phyloP scores from a whole-genome alignment of 2,329 filamentous ascomycete genomes.

The Shiraia sp. region DNA sequence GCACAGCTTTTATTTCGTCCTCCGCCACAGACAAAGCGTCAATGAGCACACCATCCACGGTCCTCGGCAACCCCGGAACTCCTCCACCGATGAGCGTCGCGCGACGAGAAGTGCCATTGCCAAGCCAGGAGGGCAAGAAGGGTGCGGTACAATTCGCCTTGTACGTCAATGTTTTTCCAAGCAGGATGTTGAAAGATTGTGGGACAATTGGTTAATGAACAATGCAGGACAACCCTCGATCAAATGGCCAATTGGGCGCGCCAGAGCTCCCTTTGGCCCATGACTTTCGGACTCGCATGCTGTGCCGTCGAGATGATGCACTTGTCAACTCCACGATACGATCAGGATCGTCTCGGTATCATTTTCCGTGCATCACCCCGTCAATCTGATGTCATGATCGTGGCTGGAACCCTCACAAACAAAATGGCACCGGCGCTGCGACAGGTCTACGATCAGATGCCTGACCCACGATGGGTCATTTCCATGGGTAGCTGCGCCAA shows the following conservation, averaged over 20 bases:
- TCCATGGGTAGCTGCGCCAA: slow-evolving; percentile 86
- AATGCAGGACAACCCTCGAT: slow-evolving; percentile 73
- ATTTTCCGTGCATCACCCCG: slow-evolving; percentile 90
- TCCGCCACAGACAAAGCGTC: slow-evolving; percentile 67
- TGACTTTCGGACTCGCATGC: slow-evolving; percentile 89
- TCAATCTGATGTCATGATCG: slow-evolving; percentile 93
- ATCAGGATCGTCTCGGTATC: slow-evolving; percentile 86
- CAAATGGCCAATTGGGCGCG: slow-evolving; percentile 84
- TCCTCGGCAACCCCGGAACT: slow-evolving; percentile 58
- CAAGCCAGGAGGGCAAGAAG: slow-evolving; percentile 80
- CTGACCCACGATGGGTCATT: slow-evolving; percentile 84
- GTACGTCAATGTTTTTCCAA: slow-evolving; percentile 59
- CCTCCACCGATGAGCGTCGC: slow-evolving; percentile 60
- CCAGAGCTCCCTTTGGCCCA: slow-evolving; percentile 87
- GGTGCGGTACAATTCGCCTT: slow-evolving; percentile 82
- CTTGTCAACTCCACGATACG: slow-evolving; percentile 86
- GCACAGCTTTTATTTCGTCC: slow-evolving; percentile 67
- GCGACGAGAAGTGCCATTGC: slow-evolving; percentile 70
- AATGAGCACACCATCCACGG: slow-evolving; percentile 57
- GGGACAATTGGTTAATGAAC: slow-evolving; percentile 17
- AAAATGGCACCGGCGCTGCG: slow-evolving; percentile 93
- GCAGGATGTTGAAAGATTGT: neutral
- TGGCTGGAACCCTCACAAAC: slow-evolving; percentile 90
- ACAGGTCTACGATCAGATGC: slow-evolving; percentile 96
- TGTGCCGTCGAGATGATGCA: slow-evolving; percentile 96